Conservation (phyloP, 2,329 filamentous ascomycete species). For the Talaromyces albobiverticillius region DNA sequence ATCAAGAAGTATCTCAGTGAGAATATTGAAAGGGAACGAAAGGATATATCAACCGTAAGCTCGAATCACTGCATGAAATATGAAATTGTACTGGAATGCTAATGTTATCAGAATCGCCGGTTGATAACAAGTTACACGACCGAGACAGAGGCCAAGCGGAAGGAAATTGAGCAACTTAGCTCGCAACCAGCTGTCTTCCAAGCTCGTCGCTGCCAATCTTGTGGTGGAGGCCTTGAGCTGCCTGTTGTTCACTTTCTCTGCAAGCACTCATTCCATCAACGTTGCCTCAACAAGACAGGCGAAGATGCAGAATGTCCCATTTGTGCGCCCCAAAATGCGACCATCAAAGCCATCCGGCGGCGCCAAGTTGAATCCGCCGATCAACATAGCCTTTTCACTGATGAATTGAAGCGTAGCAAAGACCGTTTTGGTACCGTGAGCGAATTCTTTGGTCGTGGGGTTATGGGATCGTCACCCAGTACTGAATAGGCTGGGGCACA, state of each 20-base stretch:
- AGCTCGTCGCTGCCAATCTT: conserved; percentile 81
- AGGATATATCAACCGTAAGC: conserved; percentile 68
- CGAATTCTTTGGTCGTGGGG: conserved; percentile 91
- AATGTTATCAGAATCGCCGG: conserved; percentile 61
- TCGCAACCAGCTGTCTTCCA: conserved; percentile 86
- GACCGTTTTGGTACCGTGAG: conserved; percentile 89
- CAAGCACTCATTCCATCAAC: conserved; percentile 94
- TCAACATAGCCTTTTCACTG: conserved; percentile 83
- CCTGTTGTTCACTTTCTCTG: conserved; percentile 95
- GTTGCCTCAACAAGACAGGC: conserved; percentile 71
- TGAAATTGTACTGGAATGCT: not conserved
- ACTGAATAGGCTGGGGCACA: conserved; percentile 24
- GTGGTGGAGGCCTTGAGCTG: conserved; percentile 73
- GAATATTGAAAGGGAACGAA: conserved; percentile 83
- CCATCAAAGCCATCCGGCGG: conserved; percentile 79
- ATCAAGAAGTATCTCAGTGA: conserved; percentile 88
- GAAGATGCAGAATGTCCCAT: conserved; percentile 76
- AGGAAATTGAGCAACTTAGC: conserved; percentile 73
- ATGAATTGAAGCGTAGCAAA: conserved; percentile 71
- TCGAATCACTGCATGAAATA: not conserved
- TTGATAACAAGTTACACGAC: conserved; percentile 78
- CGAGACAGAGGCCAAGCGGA: conserved; percentile 76
- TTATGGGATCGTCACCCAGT: conserved; percentile 61
- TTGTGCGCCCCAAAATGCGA: conserved; percentile 79
- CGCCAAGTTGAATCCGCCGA: conserved; percentile 84